These are phyloP conservation scores for Fonsecaea nubica DNA, from an alignment of 2,329 filamentous ascomycete species.

Conservation along the genomic window DNA sequence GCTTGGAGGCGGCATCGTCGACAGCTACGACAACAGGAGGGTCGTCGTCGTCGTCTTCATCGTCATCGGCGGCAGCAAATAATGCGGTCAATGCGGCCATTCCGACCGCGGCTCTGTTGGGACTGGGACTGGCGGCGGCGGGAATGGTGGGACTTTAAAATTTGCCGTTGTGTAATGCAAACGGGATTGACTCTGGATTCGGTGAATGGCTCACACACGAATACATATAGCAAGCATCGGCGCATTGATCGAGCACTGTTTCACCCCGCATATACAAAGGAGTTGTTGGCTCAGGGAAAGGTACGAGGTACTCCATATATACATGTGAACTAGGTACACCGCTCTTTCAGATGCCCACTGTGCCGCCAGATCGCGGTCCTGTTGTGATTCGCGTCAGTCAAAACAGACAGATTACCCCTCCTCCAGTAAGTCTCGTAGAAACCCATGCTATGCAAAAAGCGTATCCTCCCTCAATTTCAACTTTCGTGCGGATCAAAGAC, in stretches of 20 bases:
- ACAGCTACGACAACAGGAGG: slow-evolving; percentile 11
- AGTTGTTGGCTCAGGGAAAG: neutral
- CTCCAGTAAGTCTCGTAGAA: neutral
- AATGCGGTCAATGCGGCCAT: slow-evolving; percentile 9
- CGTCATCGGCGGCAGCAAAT: slow-evolving; percentile 20
- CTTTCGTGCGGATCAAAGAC: neutral
- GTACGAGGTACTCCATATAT: neutral
- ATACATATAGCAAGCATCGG: neutral
- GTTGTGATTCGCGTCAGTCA: neutral
- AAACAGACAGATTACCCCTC: neutral
- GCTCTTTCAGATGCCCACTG: slow-evolving; percentile 19
- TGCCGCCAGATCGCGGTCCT: neutral
- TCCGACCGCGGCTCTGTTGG: slow-evolving; percentile 29
- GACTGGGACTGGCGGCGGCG: slow-evolving; percentile 27
- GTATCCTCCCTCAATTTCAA: neutral
- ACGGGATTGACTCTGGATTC: neutral
- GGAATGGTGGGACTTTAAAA: slow-evolving; percentile 26
- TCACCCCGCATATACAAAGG: neutral
- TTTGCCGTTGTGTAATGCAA: neutral
- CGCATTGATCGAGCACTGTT: neutral
- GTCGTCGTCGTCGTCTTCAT: neutral
- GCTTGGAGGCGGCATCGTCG: slow-evolving; percentile 23
- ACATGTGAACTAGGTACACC: slow-evolving; percentile 14
- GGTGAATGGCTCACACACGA: neutral
- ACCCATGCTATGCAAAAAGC: neutral